phyloP scores from a whole-genome alignment of 129 eudicot genomes.

The Tagetes patula region DNA sequence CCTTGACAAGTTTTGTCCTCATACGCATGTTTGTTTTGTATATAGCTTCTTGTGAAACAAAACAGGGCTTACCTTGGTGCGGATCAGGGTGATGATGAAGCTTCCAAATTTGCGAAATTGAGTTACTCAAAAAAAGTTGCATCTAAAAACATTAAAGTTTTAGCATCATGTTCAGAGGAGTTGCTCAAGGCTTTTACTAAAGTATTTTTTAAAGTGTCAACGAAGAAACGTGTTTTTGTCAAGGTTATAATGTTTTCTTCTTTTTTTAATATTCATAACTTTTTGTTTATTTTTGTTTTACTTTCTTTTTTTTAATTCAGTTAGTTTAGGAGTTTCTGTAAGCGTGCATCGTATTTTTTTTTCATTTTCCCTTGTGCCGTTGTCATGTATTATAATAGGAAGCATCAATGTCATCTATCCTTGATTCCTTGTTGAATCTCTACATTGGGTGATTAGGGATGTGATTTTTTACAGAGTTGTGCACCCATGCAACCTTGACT shows the following conservation, averaged over 20 bases:
- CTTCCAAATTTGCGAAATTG: constrained; percentile 28
- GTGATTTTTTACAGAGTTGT: neutral
- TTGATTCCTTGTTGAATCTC: neutral
- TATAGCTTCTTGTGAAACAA: constrained; percentile 78
- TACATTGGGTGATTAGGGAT: neutral
- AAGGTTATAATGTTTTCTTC: constrained; percentile 49
- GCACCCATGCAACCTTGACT: constrained; percentile 6
- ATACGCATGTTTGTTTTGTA: neutral
- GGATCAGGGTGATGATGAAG: constrained; percentile 40
- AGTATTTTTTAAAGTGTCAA: constrained; percentile 47
- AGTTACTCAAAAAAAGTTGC: constrained; percentile 57
- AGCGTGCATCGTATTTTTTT: neutral
- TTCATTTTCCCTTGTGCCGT: neutral
- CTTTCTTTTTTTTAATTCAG: neutral
- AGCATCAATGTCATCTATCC: neutral
- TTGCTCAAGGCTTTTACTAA: constrained; percentile 58
- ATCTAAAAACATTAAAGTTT: constrained; percentile 51
- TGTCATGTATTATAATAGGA: constrained; percentile 27
- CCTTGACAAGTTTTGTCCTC: constrained; percentile 4
- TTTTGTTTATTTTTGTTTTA: neutral
- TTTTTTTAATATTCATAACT: constrained; percentile 14
- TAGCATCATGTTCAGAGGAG: constrained; percentile 62
- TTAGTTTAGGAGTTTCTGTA: constrained; percentile 13
- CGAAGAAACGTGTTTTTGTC: constrained; percentile 43
- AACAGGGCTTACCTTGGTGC: constrained; percentile 42